Base-by-base conservation (phyloP, 257 asterid genomes). In the Nicotiana attenuata region DNA sequence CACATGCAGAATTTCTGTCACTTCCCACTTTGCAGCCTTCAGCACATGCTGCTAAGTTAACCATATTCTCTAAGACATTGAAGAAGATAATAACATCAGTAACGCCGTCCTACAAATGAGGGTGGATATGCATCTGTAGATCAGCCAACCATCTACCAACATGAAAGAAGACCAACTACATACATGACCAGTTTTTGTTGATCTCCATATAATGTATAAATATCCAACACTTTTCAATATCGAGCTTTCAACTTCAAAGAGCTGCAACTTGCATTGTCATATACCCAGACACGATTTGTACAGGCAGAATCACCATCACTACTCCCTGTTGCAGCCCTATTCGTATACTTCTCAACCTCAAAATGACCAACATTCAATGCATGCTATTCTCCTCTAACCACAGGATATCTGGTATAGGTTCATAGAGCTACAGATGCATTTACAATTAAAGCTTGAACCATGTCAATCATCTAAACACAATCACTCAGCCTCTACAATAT, bases 341-440 rank as follows among this genome's bases (percentile, higher is more conserved):
- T 38, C 10, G 9, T 5, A 68, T n/a, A 38, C 77, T 38, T 38
- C n/a, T 71, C 56, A 50, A 50, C 16, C 56, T 50, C 78, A 71
- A 22, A 61, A 45, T 17, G 0, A 41, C 20, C 78, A 22, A 45
- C 59, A 69, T 17, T 47, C 22, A 47, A 24, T 73, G 61, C 78
- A 73, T 45, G 61, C 61, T 73, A 28, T n/a, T 73, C 78, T 47
- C 78, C 61, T 73, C 8, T 47, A 20, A 73, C 60, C 78, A 47
- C 7, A 20, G 61, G 22, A 47, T 45, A 47, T 26, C 60, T 22
- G 22, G 22, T 20, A 14, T 22, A 45, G 78, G 60, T 47, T 71
- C 78, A 71, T 22, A 61, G 22, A 20, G 78, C 59, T 71, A 41
- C 31, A 22, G 22, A 71, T 13, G 61, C 78, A 73, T 16, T 73